A percentile compares a stretch with the other conserved stretches of the same genome.
These are phyloP conservation scores for Aureobasidium sp. DNA, from an alignment of 2,329 filamentous ascomycete species.

Conservation along the genomic window DNA sequence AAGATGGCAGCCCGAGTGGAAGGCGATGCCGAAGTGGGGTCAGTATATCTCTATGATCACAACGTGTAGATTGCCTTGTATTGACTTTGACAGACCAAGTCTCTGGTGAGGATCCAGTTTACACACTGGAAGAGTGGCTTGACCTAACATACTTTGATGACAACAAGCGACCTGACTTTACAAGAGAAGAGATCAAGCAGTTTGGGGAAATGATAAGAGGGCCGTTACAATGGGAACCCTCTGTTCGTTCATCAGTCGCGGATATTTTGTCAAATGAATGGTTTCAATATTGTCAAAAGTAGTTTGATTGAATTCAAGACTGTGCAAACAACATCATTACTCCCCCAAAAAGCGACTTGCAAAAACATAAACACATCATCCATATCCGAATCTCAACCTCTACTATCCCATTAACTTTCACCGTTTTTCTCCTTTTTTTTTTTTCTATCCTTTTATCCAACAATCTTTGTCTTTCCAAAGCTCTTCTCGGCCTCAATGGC, in stretches of 20 bases:
- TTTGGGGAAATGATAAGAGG: background rate
- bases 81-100: background rate
- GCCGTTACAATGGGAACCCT: background rate
- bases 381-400: background rate
- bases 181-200: background rate
- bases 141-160: background rate
- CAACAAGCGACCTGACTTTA: background rate
- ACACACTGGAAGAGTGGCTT: background rate
- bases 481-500: background rate
- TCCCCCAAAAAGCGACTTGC: background rate
- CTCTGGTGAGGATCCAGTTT: background rate
- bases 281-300: background rate
- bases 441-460: background rate
- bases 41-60: background rate
- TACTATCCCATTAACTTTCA: background rate
- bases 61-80: no score
- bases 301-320: background rate
- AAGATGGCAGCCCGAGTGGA: constrained; percentile 26
- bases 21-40: constrained; percentile 8
- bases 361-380: background rate
- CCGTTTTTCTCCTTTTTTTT: background rate
- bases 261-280: background rate
- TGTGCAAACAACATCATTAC: background rate
- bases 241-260: background rate
- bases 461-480: background rate